Evolutionary conservation across 768 basidiomycete species (phyloP).

Genomic region (Chalciporus pseudorubinellus): DNA sequence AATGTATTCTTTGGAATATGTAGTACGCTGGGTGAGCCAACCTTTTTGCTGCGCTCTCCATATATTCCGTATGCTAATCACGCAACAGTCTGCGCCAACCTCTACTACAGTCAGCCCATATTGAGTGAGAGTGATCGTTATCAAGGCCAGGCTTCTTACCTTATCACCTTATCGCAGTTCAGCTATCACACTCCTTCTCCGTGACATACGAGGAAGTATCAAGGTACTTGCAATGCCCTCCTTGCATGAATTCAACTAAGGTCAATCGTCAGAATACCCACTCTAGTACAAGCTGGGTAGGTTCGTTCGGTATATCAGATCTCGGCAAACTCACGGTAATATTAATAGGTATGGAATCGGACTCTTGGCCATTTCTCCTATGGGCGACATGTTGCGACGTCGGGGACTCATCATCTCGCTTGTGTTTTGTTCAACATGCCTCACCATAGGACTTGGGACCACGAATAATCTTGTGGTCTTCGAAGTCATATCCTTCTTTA

Average conservation of each 20-base stretch:
- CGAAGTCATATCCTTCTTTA: constrained; percentile 62
- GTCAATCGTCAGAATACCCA: constrained; percentile 47
- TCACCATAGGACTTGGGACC: constrained; percentile 70
- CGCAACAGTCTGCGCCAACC: constrained; percentile 49
- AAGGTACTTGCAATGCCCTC: constrained; percentile 9
- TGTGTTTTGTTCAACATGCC: constrained; percentile 47
- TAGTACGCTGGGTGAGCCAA: constrained; percentile 40
- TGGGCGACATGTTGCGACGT: constrained; percentile 78
- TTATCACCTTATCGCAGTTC: constrained; percentile 12
- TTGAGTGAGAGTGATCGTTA: constrained; percentile 47
- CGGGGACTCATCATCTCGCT: constrained; percentile 65
- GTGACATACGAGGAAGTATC: constrained; percentile 35
- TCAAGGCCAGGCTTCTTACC: neutral
- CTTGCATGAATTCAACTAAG: neutral
- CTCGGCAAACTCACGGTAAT: neutral
- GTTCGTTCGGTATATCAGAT: constrained; percentile 1
- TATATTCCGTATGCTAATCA: neutral
- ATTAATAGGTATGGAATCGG: constrained; percentile 63
- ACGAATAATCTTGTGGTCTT: constrained; percentile 57
- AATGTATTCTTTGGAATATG: constrained; percentile 63
- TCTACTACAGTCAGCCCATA: constrained; percentile 79
- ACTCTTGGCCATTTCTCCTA: constrained; percentile 68
- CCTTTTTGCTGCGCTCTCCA: neutral
- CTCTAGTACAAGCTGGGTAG: constrained; percentile 64
- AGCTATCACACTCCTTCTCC: constrained; percentile 37